A percentile compares a stretch with the other conserved stretches of the same genome.
Evolutionary conservation across 1,139 yeast genomes (phyloP).

Genomic region (Sugiyamaella xylanicola): DNA sequence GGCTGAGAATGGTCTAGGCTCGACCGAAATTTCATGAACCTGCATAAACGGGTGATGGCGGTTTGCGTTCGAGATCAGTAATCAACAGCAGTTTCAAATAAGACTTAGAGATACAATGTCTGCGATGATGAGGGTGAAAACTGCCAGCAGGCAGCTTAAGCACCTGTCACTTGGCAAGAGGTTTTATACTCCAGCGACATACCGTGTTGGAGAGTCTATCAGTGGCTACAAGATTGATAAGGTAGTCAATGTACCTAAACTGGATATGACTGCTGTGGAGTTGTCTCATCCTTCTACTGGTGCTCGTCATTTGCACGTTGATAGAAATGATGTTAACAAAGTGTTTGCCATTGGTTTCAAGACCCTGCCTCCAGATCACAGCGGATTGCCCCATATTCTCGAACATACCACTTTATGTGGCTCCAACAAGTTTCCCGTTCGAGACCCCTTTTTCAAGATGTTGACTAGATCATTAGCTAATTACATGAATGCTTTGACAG

Average conservation of each 20-base stretch:
- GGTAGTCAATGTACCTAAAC: slow-evolving; percentile 74
- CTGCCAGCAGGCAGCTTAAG: neutral
- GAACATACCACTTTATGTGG: slow-evolving; percentile 98
- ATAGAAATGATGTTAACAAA: slow-evolving; percentile 74
- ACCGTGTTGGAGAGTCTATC: slow-evolving; percentile 53
- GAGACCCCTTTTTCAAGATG: slow-evolving; percentile 98
- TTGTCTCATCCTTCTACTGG: slow-evolving; percentile 70
- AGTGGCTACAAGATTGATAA: slow-evolving; percentile 68
- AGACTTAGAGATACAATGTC: neutral
- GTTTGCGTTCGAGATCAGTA: no score
- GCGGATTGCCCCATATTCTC: slow-evolving; percentile 94
- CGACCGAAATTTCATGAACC: neutral
- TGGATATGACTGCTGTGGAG: slow-evolving; percentile 76
- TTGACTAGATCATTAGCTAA: slow-evolving; percentile 82
- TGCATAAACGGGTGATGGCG: neutral
- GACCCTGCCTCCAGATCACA: slow-evolving; percentile 89
- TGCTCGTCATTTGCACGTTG: slow-evolving; percentile 81
- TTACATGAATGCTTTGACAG: slow-evolving; percentile 99
- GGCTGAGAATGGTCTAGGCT: neutral
- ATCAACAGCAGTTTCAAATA: no score
- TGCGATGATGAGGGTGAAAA: neutral
- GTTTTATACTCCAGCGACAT: neutral
- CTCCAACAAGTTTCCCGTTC: slow-evolving; percentile 82
- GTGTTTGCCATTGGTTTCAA: slow-evolving; percentile 90
- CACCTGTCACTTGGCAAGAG: neutral